Evolutionary conservation across 495 filamentous ascomycete genomes (phyloP), one percentile per base, ranked within the genome.

Genomic region (Tuber umbilicatum): DNA sequence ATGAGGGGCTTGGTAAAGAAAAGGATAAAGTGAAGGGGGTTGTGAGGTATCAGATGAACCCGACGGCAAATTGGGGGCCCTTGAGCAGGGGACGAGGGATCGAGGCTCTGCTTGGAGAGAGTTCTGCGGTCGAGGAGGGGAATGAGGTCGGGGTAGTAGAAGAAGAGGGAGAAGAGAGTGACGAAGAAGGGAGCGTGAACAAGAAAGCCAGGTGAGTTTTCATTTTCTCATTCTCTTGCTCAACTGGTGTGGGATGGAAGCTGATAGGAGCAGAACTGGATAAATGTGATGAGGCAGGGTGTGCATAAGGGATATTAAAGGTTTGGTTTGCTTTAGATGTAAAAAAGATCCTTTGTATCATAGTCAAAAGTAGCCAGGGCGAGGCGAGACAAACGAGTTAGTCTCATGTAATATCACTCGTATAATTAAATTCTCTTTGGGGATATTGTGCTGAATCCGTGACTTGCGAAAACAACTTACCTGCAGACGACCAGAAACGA

Each of bases 61-160:
- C 95, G 21, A 85, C 89, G 47, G 89, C 91, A 68, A 94, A 98
- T 81, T 99, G 95, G 95, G 95, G 95, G 0, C 95, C 95, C 0
- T 90, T 97, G 89, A 90, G 86, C 78, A 87, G 89, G 69, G 94
- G 94, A 17, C 91, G 87, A 75, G 87, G 85, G 40, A 71, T 73
- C 45, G 70, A 71, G 27, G 60, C 70, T 23, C 70, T 69, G 69
- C 47, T 73, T 31, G 42, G 45, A 45, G 43, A 70, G 69, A 40
- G 17, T 5, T 35, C 45, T 16, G 68, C 64, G 27, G 37, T 19
- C 5, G 17, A 64, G 35, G 74, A 47, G 67, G 50, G 27, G 50
- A 27, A 23, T 14, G 75, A 72, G 74, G 21, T 19, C n/a, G 64
- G 41, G 75, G 70, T 37, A 40, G 72, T 35, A 45, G 69, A 60